A percentile compares a stretch with the other conserved stretches of the same genome.
Conservation (phyloP, 106 monocot species). For the Vanilla planifolia region DNA sequence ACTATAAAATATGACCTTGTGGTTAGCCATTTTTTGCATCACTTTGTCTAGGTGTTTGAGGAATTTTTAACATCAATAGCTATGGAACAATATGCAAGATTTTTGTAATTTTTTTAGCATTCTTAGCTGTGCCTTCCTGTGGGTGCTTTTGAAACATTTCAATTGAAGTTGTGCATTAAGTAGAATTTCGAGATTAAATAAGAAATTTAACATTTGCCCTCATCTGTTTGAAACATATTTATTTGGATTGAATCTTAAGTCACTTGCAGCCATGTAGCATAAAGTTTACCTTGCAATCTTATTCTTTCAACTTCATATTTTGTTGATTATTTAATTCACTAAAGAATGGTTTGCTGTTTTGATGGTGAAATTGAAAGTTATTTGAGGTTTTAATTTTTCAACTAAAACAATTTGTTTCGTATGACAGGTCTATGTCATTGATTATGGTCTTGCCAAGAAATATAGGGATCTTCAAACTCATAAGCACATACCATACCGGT, state of each 20-base stretch:
- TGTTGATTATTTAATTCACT: neutral
- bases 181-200: too few species aligned
- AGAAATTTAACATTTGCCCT: too few species aligned
- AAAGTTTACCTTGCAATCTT: neutral
- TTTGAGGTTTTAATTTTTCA: neutral
- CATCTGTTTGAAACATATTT: neutral
- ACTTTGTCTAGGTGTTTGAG: too few species aligned
- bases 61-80: too few species aligned
- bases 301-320: too few species aligned
- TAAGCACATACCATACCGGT: slow-evolving; percentile 96
- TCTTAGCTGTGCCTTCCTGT: too few species aligned
- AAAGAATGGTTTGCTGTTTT: neutral
- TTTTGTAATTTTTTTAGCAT: too few species aligned
- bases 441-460: slow-evolving; percentile 93
- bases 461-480: slow-evolving; percentile 91
- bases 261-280: neutral
- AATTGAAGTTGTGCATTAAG: too few species aligned
- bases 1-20: too few species aligned
- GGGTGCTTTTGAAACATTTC: too few species aligned
- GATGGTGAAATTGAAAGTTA: neutral
- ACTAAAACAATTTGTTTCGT: slow-evolving; percentile 1
- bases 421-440: slow-evolving; percentile 83
- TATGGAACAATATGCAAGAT: too few species aligned
- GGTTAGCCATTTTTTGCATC: too few species aligned
- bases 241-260: neutral